Evolutionary conservation across 148 eudicot genomes (phyloP), one percentile per base, ranked within the genome.

Genomic region (Dianthus caryophyllus): DNA sequence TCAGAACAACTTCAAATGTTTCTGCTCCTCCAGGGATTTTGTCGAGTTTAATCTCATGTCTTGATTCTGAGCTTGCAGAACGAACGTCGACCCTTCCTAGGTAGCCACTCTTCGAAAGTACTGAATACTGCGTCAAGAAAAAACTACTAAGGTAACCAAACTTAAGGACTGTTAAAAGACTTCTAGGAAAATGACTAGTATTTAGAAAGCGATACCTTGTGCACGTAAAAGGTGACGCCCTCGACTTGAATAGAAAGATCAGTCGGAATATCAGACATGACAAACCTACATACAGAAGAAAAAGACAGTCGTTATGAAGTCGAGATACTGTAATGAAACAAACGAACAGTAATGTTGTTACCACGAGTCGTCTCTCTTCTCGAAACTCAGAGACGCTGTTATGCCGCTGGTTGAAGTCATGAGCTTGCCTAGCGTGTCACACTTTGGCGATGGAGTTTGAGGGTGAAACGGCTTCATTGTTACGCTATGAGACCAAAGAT

Each of bases 91-190:
- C 67, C 46, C 80, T 75, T 26, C 73, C 44, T 9, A 87, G 68
- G 79, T 85, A 87, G 71, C 87, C 88, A 67, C 97, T 80, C 79
- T 75, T 85, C 65, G 83, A 79, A 71, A 84, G 57, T 46, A 87
- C 71, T 30, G 85, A 84, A 64, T 77, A 82, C 93, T 87, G 96
- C 78, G 67, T 64, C 49, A 65, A 30, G 62, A 72, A 43, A 70
- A 65, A 24, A 39, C 44, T 12, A 47, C 22, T 30, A 10, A 51
- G 65, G 50, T 52, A 5, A 20, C 64, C 49, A 43, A 33, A 18
- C 21, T 21, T 17, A 17, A 13, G 15, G 15, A 27, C n/a, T n/a
- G n/a, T n/a, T n/a, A n/a, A n/a, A n/a, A n/a, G n/a, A n/a, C n/a
- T n/a, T n/a, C n/a, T n/a, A n/a, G n/a, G n/a, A n/a, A n/a, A n/a